Conservation (phyloP, 176 grass and related monocot genomes). For the Zoysia pacifica region DNA sequence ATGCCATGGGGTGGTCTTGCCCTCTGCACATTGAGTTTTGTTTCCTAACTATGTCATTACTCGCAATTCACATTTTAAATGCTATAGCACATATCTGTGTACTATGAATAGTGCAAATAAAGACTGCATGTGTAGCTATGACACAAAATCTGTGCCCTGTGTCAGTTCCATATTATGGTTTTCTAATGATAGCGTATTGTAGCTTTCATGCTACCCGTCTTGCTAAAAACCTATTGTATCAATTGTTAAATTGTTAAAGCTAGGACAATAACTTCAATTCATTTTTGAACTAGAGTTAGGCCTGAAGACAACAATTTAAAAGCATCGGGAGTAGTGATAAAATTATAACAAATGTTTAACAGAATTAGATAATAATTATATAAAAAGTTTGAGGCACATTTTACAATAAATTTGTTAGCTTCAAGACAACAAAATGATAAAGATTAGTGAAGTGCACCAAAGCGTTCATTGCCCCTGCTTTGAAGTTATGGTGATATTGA, state of each 20-base stretch:
- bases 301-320: too few species aligned
- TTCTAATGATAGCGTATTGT: background rate
- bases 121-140: background rate
- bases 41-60: background rate
- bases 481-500: conserved; percentile 75
- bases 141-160: background rate
- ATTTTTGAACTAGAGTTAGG: too few species aligned
- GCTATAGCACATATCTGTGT: background rate
- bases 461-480: conserved; percentile 86
- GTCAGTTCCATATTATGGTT: conserved; percentile 11
- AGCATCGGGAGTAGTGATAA: too few species aligned
- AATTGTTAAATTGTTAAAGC: conserved; percentile 2
- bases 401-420: conserved; percentile 8
- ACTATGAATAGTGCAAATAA: background rate
- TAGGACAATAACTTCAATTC: too few species aligned
- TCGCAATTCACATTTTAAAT: background rate
- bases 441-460: conserved; percentile 46
- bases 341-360: too few species aligned
- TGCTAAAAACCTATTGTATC: background rate
- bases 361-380: too few species aligned
- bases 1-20: too few species aligned
- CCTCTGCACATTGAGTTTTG: too few species aligned
- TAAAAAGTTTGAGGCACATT: too few species aligned
- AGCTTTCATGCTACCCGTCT: background rate
- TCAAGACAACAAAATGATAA: background rate